Evolutionary conservation across 192 early-diverging fungal genomes (phyloP), one percentile per base, ranked within the genome.

Genomic region (Dissophora ornata): DNA sequence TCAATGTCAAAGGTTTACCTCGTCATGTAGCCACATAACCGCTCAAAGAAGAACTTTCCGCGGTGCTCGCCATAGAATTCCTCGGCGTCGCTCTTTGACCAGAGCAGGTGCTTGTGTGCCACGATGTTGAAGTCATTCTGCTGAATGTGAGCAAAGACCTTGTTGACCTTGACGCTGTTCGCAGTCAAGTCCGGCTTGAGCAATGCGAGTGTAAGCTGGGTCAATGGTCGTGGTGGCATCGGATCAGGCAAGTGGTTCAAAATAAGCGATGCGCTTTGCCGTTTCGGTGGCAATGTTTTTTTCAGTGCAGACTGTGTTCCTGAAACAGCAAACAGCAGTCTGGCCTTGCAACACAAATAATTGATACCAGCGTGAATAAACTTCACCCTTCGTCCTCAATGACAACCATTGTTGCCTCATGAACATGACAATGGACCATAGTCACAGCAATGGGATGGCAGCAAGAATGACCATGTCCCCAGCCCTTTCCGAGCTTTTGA

Each of bases 131-230:
- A 69, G 0, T 80, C 51, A 24, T 80, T 68, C 18, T 73, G 41
- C 25, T 69, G 60, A 45, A 88, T 83, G 48, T 75, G 80, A n/a
- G 65, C 45, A 46, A 85, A 45, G n/a, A 89, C 83, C 40, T 68
- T 64, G 18, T 34, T 13, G 8, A 69, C 57, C 38, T 83, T 63
- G 34, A 47, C 29, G 16, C 86, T 85, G 68, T 91, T 86, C 7
- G 89, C 90, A 48, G 84, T 78, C 22, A 93, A 67, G 62, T 93
- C 91, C 34, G 91, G 91, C 62, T 93, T 93, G 47, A 93, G 74
- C 38, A 93, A 62, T 13, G 88, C 91, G 32, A 93, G 70, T 1
- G 91, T 93, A 5, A 86, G 56, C 22, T 87, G 85, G 62, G 73
- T 62, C 29, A 61, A 61, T 62, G 73, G 73, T 16, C 73, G 73